phyloP scores from a whole-genome alignment of 805 yeast genomes.

The Starmerella apis region DNA sequence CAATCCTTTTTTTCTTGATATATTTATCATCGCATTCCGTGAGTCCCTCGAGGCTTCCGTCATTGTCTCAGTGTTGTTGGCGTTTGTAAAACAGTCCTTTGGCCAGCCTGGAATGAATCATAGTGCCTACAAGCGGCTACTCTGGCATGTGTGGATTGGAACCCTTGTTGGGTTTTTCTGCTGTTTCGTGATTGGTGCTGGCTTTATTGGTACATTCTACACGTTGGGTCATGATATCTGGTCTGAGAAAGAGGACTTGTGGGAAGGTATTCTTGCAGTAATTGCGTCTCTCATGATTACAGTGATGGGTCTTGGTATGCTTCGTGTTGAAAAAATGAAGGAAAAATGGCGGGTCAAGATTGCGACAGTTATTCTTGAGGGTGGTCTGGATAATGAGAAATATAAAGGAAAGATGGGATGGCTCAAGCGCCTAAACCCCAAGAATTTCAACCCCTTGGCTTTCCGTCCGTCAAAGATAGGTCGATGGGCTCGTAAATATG shows the following conservation, averaged over 20 bases:
- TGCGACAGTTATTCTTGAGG: slow-evolving; percentile 65
- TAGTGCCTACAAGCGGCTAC: slow-evolving; percentile 47
- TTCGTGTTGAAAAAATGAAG: slow-evolving; percentile 91
- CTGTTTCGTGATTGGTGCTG: slow-evolving; percentile 81
- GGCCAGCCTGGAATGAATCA: slow-evolving; percentile 38
- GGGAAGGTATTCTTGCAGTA: slow-evolving; percentile 94
- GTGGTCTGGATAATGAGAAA: slow-evolving; percentile 24
- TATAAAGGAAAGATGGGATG: slow-evolving; percentile 19
- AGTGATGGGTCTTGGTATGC: slow-evolving; percentile 92
- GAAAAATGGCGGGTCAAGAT: slow-evolving; percentile 94
- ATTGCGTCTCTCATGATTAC: slow-evolving; percentile 85
- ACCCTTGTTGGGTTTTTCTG: slow-evolving; percentile 58
- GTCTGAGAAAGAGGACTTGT: slow-evolving; percentile 76
- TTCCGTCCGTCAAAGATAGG: slow-evolving; percentile 24
- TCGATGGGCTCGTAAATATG: slow-evolving; percentile 54
- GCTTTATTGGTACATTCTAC: slow-evolving; percentile 89
- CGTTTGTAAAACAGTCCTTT: slow-evolving; percentile 83
- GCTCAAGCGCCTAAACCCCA: slow-evolving; percentile 18
- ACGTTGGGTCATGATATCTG: slow-evolving; percentile 71
- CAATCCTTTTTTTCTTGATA: slow-evolving; percentile 50
- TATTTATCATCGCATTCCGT: slow-evolving; percentile 85
- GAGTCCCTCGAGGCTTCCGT: slow-evolving; percentile 89
- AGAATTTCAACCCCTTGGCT: slow-evolving; percentile 23
- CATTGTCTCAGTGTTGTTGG: slow-evolving; percentile 79
- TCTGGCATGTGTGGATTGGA: slow-evolving; percentile 84